Percentiles rank a stretch among this genome's conserved stretches.
Conservation (phyloP, 257 asterid species). For the Solanum peruvianum region DNA sequence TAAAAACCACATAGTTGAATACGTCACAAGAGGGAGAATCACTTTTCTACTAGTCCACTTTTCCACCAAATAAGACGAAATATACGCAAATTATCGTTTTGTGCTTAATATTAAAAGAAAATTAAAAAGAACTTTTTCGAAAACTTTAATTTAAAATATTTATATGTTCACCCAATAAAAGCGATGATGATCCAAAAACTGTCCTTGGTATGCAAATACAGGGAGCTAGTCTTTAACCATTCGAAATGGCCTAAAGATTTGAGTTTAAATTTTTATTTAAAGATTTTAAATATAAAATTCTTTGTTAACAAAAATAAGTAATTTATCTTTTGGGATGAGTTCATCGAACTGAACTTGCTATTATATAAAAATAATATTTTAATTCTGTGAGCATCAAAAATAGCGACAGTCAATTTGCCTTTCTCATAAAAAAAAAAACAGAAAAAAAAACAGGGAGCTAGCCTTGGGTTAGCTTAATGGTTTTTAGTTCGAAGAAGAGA, state of each 20-base stretch:
- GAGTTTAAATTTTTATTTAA: too few relatives aligned
- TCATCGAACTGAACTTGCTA: too few relatives aligned
- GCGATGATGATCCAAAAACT: not conserved
- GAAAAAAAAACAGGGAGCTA: not conserved
- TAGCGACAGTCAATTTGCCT: too few relatives aligned
- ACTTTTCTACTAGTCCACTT: not conserved
- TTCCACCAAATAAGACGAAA: not conserved
- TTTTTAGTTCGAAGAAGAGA: not conserved
- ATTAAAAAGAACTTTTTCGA: too few relatives aligned
- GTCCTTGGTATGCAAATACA: not conserved
- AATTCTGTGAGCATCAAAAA: too few relatives aligned
- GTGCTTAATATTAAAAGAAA: too few relatives aligned
- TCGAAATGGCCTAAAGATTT: too few relatives aligned
- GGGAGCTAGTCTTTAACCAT: not conserved
- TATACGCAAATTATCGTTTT: not conserved
- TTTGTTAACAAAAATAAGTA: too few relatives aligned
- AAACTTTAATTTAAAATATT: too few relatives aligned
- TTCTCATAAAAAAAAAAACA: too few relatives aligned
- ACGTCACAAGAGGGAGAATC: not conserved
- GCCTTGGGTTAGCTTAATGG: not conserved
- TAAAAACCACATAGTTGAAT: not conserved
- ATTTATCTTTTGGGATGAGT: too few relatives aligned
- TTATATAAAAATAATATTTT: too few relatives aligned
- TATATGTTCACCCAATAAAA: not conserved
- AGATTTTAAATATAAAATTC: fast-evolving